Evolutionary conservation across 208 protist species (phyloP).

Genomic region (Lotmaria passim): DNA sequence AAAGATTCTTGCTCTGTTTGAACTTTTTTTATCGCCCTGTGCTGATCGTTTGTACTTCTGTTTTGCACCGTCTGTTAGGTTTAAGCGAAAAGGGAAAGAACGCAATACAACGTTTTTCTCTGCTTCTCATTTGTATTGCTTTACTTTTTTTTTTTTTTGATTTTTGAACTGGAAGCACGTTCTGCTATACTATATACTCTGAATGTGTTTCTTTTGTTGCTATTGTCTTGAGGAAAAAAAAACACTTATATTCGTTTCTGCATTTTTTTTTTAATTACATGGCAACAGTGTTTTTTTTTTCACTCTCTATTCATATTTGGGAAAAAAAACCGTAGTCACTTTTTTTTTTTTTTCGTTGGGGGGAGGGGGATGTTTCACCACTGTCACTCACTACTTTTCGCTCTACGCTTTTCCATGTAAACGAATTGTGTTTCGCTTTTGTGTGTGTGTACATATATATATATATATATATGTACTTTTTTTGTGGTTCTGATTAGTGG

Average conservation of each 20-base stretch:
- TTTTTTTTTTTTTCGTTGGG: background rate
- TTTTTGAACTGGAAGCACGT: constrained; percentile 5
- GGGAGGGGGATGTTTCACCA: constrained; percentile 1
- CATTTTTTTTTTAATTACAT: too few species aligned
- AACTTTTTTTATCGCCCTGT: background rate
- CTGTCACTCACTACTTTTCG: background rate
- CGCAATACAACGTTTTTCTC: too few species aligned
- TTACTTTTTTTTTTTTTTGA: constrained; percentile 9
- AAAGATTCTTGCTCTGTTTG: background rate
- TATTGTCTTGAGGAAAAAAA: too few species aligned
- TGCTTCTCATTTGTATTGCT: too few species aligned
- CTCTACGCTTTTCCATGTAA: background rate
- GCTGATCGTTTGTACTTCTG: background rate
- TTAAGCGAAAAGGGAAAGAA: too few species aligned
- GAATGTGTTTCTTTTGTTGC: constrained; percentile 4
- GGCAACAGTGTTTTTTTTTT: constrained; percentile 10
- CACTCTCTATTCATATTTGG: too few species aligned
- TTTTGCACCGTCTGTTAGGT: background rate
- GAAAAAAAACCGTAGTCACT: background rate
- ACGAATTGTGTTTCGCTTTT: background rate
- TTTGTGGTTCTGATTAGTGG: background rate
- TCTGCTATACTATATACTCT: constrained; percentile 13
- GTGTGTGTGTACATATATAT: background rate
- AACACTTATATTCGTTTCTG: too few species aligned
- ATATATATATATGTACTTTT: background rate